Evolutionary conservation across 306 rosid genomes (phyloP).

Genomic region (Astragalus glycyphyllos): DNA sequence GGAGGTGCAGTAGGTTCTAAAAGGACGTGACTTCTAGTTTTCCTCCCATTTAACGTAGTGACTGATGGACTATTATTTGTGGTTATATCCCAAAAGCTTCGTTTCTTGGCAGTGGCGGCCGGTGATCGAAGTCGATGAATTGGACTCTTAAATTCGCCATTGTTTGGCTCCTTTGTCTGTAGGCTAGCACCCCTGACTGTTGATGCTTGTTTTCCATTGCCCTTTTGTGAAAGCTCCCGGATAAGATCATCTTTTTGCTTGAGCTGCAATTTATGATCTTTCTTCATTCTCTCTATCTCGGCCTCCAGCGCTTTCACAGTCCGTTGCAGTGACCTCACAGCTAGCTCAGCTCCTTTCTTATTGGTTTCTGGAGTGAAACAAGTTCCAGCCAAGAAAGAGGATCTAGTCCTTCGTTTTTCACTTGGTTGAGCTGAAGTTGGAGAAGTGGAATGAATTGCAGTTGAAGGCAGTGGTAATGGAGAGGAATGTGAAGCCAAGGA

Average conservation of each 20-base stretch:
- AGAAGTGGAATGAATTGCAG: conserved; percentile 68
- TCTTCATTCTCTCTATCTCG: conserved; percentile 79
- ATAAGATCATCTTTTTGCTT: conserved; percentile 82
- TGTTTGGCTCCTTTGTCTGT: conserved; percentile 65
- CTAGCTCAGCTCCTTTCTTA: conserved; percentile 69
- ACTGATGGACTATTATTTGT: conserved; percentile 81
- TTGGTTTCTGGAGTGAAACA: conserved; percentile 86
- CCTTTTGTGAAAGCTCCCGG: conserved; percentile 59
- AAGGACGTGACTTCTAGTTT: conserved; percentile 83
- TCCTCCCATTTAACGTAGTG: conserved; percentile 77
- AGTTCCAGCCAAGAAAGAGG: conserved; percentile 70
- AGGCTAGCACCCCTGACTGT: conserved; percentile 62
- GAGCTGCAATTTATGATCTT: conserved; percentile 67
- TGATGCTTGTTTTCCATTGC: conserved; percentile 47
- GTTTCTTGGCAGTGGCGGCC: conserved; percentile 75
- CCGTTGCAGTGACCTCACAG: conserved; percentile 61
- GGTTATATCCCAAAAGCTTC: conserved; percentile 98
- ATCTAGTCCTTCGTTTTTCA: conserved; percentile 64
- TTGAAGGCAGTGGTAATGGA: conserved; percentile 84
- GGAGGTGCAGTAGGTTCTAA: conserved; percentile 67
- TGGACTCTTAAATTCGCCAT: conserved; percentile 76
- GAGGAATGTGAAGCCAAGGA: conserved; percentile 76
- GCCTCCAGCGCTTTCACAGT: conserved; percentile 71
- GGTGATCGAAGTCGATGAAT: conserved; percentile 84
- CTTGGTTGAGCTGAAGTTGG: conserved; percentile 66